A percentile compares a stretch with the other conserved stretches of the same genome.
Conservation (phyloP, 306 rosid species). For the Ceratonia siliqua region DNA sequence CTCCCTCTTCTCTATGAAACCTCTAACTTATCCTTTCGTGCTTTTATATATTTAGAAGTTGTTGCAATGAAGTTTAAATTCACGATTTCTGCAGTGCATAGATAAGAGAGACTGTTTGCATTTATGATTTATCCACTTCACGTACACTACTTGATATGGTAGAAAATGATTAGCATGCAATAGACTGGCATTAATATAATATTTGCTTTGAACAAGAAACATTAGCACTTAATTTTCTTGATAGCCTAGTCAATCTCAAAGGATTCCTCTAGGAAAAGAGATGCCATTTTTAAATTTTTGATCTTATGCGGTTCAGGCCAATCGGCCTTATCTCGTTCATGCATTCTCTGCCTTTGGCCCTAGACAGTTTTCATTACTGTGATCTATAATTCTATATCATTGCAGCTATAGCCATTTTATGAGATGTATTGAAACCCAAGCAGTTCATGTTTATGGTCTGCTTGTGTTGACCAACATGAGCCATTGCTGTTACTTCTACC, state of each 20-base stretch:
- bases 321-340: background rate
- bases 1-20: background rate
- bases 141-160: background rate
- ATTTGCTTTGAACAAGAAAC: conserved; percentile 3
- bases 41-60: background rate
- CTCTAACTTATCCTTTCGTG: conserved; percentile 10
- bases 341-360: background rate
- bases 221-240: background rate
- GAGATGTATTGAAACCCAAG: background rate
- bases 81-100: too few species aligned
- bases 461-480: conserved; percentile 18
- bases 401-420: background rate
- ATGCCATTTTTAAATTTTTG: too few species aligned
- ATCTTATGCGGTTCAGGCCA: background rate
- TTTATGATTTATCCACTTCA: too few species aligned
- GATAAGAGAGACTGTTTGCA: too few species aligned
- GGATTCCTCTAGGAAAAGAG: background rate
- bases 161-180: conserved; percentile 6
- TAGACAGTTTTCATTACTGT: conserved; percentile 1
- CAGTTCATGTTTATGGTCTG: background rate
- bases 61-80: background rate
- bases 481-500: background rate
- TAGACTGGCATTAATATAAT: background rate
- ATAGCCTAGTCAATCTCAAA: background rate
- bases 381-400: conserved; percentile 8